Percentiles rank a stretch among this genome's conserved stretches.
These are phyloP conservation scores for Ustilago lituana DNA, from an alignment of 1,284 basidiomycete species.

Conservation along the genomic window DNA sequence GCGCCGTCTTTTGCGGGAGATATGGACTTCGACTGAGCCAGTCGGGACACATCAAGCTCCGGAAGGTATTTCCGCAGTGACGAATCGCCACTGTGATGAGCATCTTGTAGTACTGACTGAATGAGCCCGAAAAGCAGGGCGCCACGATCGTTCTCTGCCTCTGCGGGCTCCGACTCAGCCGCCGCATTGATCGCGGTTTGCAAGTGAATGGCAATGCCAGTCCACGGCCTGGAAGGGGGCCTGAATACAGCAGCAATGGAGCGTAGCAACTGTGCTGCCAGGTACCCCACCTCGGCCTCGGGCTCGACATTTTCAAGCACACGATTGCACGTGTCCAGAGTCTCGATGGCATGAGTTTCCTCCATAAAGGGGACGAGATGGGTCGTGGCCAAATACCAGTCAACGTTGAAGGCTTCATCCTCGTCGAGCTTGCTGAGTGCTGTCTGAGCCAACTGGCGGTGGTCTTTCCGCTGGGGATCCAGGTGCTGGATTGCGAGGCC, in stretches of 20 bases:
- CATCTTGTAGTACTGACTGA: constrained; percentile 13
- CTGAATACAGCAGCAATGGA: constrained; percentile 5
- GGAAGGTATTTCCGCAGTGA: background rate
- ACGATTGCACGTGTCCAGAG: background rate
- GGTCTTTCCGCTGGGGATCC: constrained; percentile 18
- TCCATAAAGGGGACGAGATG: constrained; percentile 24
- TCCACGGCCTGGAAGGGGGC: constrained; percentile 3
- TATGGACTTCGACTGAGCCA: background rate
- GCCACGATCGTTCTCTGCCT: background rate
- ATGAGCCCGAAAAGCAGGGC: constrained; percentile 12
- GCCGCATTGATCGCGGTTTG: constrained; percentile 6
- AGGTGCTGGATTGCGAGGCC: constrained; percentile 16
- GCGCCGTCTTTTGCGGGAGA: constrained; percentile 22
- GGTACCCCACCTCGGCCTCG: background rate
- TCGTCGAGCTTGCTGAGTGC: background rate
- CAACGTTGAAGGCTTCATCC: background rate
- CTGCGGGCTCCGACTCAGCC: background rate
- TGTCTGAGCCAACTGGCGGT: constrained; percentile 10
- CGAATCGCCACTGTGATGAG: constrained; percentile 2
- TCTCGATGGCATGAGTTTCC: background rate
- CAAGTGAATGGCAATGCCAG: background rate
- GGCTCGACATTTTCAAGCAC: constrained; percentile 3
- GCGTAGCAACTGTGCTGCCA: constrained; percentile 12
- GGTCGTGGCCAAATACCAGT: constrained; percentile 9
- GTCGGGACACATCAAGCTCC: constrained; percentile 1